Evolutionary conservation across 1,284 basidiomycete species (phyloP).

Genomic region (Tylopilus orsonianus): DNA sequence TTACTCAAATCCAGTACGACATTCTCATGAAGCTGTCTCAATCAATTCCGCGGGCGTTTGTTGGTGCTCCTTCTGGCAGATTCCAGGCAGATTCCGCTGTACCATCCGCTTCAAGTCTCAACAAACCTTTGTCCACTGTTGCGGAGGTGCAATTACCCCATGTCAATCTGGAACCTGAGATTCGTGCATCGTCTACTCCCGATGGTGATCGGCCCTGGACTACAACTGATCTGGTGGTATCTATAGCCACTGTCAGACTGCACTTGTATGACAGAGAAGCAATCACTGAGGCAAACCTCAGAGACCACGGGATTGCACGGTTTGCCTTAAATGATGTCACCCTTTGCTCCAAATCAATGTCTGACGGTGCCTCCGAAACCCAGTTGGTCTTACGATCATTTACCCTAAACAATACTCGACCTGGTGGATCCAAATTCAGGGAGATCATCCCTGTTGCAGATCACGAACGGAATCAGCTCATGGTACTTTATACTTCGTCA

Average conservation of each 20-base stretch:
- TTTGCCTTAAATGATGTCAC: constrained; percentile 84
- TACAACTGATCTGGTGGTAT: constrained; percentile 76
- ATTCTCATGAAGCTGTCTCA: constrained; percentile 73
- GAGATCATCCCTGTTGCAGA: constrained; percentile 94
- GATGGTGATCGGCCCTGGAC: constrained; percentile 49
- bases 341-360: constrained; percentile 82
- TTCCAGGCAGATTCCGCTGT: constrained; percentile 28
- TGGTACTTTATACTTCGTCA: constrained; percentile 86
- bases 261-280: constrained; percentile 86
- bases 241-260: constrained; percentile 77
- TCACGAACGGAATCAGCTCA: constrained; percentile 92
- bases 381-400: constrained; percentile 89
- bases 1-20: constrained; percentile 91
- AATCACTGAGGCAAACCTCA: constrained; percentile 58
- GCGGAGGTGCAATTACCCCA: constrained; percentile 8
- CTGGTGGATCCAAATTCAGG: constrained; percentile 83
- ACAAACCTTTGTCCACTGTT: constrained; percentile 6
- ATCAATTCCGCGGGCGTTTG: constrained; percentile 74
- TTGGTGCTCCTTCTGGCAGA: constrained; percentile 40
- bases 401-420: constrained; percentile 87
- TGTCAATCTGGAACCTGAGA: constrained; percentile 61
- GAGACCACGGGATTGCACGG: constrained; percentile 80
- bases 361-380: constrained; percentile 82
- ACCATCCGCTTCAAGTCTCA: constrained; percentile 12
- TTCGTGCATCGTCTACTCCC: constrained; percentile 33